phyloP scores from a whole-genome alignment of 139 green algal species.

The Chlorella sorokiniana region DNA sequence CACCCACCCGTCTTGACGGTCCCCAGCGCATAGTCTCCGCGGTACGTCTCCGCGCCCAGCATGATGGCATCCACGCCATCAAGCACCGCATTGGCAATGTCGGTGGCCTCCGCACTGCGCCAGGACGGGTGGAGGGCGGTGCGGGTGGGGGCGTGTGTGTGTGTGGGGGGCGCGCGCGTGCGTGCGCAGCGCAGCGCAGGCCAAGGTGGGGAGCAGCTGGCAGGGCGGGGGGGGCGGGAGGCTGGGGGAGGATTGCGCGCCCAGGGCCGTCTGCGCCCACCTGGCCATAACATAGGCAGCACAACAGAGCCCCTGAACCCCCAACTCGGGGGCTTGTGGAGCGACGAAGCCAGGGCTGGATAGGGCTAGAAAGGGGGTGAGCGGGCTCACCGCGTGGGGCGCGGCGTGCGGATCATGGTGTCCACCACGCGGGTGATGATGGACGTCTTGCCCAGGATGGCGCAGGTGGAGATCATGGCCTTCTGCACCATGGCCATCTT shows the following conservation, averaged over 20 bases:
- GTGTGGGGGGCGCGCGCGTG: too few species aligned
- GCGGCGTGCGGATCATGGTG: constrained; percentile 84
- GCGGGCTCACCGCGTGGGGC: constrained; percentile 72
- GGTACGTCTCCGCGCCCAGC: constrained; percentile 84
- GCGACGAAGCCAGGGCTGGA: too few species aligned
- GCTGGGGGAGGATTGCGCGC: too few species aligned
- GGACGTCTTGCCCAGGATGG: constrained; percentile 86
- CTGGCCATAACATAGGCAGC: too few species aligned
- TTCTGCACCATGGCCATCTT: constrained; percentile 91
- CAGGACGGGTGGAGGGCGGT: neutral
- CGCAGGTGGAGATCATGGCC: constrained; percentile 70
- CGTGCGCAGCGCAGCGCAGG: too few species aligned
- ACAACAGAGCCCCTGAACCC: too few species aligned
- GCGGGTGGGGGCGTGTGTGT: neutral
- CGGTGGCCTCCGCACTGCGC: constrained; percentile 86
- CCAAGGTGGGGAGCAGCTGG: too few species aligned
- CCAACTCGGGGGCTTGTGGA: too few species aligned
- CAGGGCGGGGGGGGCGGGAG: too few species aligned
- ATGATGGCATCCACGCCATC: constrained; percentile 91
- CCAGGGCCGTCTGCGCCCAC: too few species aligned
- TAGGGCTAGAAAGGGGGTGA: neutral
- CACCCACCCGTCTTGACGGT: constrained; percentile 53
- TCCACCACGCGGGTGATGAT: constrained; percentile 90
- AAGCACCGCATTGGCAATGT: constrained; percentile 90
- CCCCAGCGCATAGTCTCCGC: constrained; percentile 76